Conservation (phyloP, 2,329 filamentous ascomycete genomes). For the Cadophora gregata region DNA sequence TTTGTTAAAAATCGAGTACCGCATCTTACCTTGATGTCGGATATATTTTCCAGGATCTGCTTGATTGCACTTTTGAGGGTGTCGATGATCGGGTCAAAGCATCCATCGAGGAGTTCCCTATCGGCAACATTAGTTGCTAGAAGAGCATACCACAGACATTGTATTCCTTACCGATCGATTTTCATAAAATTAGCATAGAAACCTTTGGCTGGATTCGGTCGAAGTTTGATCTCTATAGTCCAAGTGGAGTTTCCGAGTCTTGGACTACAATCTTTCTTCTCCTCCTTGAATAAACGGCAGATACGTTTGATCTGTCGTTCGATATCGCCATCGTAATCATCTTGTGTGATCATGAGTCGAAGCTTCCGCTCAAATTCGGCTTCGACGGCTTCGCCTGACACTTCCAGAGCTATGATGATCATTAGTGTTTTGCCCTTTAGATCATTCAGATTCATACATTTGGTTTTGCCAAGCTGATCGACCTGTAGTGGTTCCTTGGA, state of each 20-base stretch:
- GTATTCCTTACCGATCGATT: slow-evolving; percentile 15
- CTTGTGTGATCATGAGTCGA: background rate
- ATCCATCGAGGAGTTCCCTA: slow-evolving; percentile 19
- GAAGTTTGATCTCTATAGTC: slow-evolving; percentile 7
- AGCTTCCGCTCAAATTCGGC: slow-evolving; percentile 23
- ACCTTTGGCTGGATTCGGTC: slow-evolving; percentile 14
- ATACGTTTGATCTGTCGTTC: slow-evolving; percentile 16
- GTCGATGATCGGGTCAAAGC: slow-evolving; percentile 24
- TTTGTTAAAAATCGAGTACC: too few species aligned
- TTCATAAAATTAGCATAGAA: slow-evolving; percentile 20
- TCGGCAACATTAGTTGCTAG: background rate
- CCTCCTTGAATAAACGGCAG: slow-evolving; percentile 24
- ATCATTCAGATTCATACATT: background rate
- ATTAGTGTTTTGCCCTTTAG: background rate
- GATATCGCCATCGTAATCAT: slow-evolving; percentile 19
- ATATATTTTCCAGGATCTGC: background rate
- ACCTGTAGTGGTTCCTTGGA: slow-evolving; percentile 25
- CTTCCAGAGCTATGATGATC: background rate
- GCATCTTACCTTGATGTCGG: background rate
- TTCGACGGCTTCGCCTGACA: slow-evolving; percentile 24
- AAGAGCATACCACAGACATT: background rate
- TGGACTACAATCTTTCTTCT: slow-evolving; percentile 27
- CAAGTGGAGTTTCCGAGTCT: slow-evolving; percentile 15
- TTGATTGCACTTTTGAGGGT: slow-evolving; percentile 1
- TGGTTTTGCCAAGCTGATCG: slow-evolving; percentile 9